Conservation (phyloP, 331 rosid genomes). For the Quercus phellos region DNA sequence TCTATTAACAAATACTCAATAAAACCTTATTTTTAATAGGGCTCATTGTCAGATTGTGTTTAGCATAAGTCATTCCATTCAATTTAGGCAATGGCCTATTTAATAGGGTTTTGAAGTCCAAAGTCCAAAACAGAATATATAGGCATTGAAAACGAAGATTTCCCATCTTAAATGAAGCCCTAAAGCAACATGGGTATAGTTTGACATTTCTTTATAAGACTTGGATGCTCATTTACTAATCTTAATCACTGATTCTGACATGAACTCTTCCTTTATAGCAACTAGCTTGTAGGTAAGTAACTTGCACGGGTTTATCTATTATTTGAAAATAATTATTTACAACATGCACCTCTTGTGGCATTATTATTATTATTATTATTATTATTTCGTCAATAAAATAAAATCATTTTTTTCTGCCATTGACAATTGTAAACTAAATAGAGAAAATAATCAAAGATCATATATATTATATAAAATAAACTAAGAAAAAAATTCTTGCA, state of each 20-base stretch:
- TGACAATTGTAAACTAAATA: too few relatives aligned
- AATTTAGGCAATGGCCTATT: not conserved
- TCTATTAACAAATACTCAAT: too few relatives aligned
- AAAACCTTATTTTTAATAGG: not conserved
- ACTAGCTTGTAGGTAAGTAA: not conserved
- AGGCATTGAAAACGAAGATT: conserved; percentile 31
- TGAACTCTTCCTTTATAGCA: conserved; percentile 13
- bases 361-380: too few relatives aligned
- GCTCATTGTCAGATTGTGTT: conserved; percentile 37
- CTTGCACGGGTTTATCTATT: too few relatives aligned
- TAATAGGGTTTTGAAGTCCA: conserved; percentile 3
- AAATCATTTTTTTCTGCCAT: too few relatives aligned
- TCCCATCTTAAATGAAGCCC: conserved; percentile 23
- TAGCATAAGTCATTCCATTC: not conserved
- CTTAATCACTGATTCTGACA: conserved; percentile 14
- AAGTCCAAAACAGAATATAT: conserved; percentile 19
- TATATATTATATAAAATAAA: too few relatives aligned
- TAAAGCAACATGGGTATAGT: conserved; percentile 15
- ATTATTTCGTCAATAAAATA: too few relatives aligned
- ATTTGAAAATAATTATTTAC: too few relatives aligned
- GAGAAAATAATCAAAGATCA: too few relatives aligned
- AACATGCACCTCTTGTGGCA: too few relatives aligned
- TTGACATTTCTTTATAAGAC: conserved; percentile 14
- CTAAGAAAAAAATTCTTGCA: too few relatives aligned
- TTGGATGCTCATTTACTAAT: conserved; percentile 12